These are phyloP conservation scores for Daphne laureola DNA, from an alignment of 441 rosid genomes.

Conservation along the genomic window DNA sequence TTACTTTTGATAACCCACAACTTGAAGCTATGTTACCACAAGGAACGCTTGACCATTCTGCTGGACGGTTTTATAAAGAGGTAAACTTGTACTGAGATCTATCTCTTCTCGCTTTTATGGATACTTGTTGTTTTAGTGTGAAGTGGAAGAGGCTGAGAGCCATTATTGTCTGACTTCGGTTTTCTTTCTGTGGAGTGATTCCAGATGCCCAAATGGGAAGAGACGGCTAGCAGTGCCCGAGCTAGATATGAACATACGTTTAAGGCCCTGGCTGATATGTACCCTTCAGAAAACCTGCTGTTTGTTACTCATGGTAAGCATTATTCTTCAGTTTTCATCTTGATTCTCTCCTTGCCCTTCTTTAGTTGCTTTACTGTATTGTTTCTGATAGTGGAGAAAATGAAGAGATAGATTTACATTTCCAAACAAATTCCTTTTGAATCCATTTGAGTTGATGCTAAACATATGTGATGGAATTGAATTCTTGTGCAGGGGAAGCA, in stretches of 20 bases:
- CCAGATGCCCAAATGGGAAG: conserved; percentile 85
- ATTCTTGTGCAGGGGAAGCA: conserved; percentile 61
- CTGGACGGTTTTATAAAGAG: conserved; percentile 46
- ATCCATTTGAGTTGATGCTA: no score
- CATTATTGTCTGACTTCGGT: conserved; percentile 8
- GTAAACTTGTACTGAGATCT: conserved; percentile 19
- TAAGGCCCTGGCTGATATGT: conserved; percentile 65
- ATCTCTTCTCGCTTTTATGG: no score
- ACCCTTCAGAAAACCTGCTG: conserved; percentile 79
- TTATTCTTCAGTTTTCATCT: background rate
- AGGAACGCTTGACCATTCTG: conserved; percentile 58
- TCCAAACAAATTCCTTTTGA: no score
- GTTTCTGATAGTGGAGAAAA: no score
- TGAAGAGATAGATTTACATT: no score
- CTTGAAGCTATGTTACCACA: conserved; percentile 64
- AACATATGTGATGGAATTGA: background rate
- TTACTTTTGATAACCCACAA: conserved; percentile 47
- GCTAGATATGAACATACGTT: conserved; percentile 49
- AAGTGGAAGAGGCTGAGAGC: background rate
- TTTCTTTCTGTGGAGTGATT: conserved; percentile 11
- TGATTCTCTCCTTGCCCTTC: no score
- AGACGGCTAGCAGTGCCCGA: conserved; percentile 41
- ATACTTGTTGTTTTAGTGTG: no score
- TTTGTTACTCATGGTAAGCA: conserved; percentile 82
- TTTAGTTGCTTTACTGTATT: no score